A percentile compares a stretch with the other conserved stretches of the same genome.
These are phyloP conservation scores for Wickerhamiella domercqiae DNA, from an alignment of 805 yeast genomes.

Conservation along the genomic window DNA sequence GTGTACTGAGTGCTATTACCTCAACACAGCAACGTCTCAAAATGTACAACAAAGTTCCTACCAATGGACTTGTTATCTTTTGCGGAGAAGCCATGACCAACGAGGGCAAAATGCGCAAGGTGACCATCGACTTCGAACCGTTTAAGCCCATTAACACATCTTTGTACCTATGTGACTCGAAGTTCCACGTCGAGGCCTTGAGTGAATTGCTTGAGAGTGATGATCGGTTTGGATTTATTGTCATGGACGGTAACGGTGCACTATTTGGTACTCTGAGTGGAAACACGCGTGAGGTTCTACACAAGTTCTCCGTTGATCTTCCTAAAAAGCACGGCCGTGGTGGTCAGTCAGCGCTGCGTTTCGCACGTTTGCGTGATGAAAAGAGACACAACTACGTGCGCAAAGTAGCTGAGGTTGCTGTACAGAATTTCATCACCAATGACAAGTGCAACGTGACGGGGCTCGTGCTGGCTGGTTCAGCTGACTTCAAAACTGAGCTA, in stretches of 20 bases:
- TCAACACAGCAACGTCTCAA: slow-evolving; percentile 95
- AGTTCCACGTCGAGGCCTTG: slow-evolving; percentile 94
- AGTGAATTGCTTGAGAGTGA: slow-evolving; percentile 88
- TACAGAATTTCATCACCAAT: slow-evolving; percentile 85
- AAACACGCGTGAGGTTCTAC: slow-evolving; percentile 89
- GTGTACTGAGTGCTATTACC: slow-evolving; percentile 91
- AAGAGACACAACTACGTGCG: slow-evolving; percentile 97
- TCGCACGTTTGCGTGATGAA: slow-evolving; percentile 96
- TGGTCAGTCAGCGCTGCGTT: slow-evolving; percentile 99
- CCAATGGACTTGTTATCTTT: slow-evolving; percentile 87
- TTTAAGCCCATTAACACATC: slow-evolving; percentile 99
- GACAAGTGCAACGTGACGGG: slow-evolving; percentile 94
- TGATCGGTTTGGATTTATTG: slow-evolving; percentile 91
- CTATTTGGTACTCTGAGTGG: slow-evolving; percentile 91
- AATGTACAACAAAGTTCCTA: slow-evolving; percentile 76
- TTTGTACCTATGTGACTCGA: slow-evolving; percentile 87
- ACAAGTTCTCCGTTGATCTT: slow-evolving; percentile 90
- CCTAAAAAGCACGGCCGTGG: slow-evolving; percentile 99
- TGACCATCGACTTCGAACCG: slow-evolving; percentile 95
- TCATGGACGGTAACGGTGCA: slow-evolving; percentile 99
- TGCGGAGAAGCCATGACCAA: slow-evolving; percentile 97
- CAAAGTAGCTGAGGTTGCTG: slow-evolving; percentile 96
- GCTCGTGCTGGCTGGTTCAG: slow-evolving; percentile 93
- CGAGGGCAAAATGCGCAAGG: slow-evolving; percentile 94
- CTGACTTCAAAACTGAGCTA: slow-evolving; percentile 94